Evolutionary conservation across 208 protist genomes (phyloP).

Genomic region (Angomonas ambiguus): DNA sequence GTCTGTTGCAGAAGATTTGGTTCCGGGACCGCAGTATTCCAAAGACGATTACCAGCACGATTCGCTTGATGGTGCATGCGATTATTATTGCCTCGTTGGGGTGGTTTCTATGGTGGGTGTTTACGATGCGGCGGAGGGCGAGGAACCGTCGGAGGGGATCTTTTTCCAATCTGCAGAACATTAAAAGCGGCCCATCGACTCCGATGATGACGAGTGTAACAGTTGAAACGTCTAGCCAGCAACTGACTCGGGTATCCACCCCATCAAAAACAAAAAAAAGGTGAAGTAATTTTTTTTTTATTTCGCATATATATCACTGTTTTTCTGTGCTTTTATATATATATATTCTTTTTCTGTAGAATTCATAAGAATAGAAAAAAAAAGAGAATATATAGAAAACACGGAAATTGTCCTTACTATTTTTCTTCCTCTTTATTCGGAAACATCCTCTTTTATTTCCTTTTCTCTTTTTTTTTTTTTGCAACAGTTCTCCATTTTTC

Average conservation of each 20-base stretch:
- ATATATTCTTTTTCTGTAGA: no score
- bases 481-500: no score
- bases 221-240: no score
- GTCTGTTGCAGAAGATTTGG: not conserved
- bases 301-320: no score
- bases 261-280: not conserved
- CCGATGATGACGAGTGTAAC: not conserved
- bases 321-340: no score
- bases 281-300: no score
- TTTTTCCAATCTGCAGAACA: not conserved
- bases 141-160: not conserved
- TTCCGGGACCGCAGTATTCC: not conserved
- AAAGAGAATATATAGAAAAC: no score
- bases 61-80: conserved; percentile 1
- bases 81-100: not conserved
- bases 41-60: not conserved
- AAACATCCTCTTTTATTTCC: conserved; percentile 1
- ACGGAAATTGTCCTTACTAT: not conserved
- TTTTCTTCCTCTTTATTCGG: no score
- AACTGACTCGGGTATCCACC: not conserved
- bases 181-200: not conserved
- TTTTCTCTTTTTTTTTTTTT: no score
- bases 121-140: not conserved
- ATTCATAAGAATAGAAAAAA: no score
- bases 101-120: not conserved